A percentile compares a stretch with the other conserved stretches of the same genome.
Conservation (phyloP, 345 rosid genomes). For the Moricandia arvensis region DNA sequence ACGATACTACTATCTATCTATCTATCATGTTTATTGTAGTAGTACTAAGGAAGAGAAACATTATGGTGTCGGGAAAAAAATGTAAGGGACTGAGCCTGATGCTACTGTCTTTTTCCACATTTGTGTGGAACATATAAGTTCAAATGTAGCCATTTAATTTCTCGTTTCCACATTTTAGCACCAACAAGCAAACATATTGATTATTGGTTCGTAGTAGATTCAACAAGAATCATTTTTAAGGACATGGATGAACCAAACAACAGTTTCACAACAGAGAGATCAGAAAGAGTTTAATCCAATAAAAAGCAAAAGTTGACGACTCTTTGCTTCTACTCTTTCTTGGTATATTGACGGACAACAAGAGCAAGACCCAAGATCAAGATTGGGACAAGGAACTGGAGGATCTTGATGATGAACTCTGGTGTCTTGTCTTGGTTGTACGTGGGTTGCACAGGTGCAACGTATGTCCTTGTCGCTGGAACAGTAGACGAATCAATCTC, state of each 20-base stretch:
- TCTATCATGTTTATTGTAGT: constrained; percentile 20
- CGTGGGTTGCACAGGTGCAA: constrained; percentile 50
- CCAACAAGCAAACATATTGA: constrained; percentile 14
- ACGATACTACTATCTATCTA: constrained; percentile 20
- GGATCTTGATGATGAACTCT: constrained; percentile 65
- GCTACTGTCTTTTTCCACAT: constrained; percentile 17
- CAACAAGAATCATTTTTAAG: constrained; percentile 19
- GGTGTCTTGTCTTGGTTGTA: constrained; percentile 63
- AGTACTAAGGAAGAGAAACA: constrained; percentile 12
- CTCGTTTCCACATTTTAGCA: neutral
- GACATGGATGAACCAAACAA: constrained; percentile 17
- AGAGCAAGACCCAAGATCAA: constrained; percentile 80
- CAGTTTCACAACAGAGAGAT: constrained; percentile 6
- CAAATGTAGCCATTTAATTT: neutral
- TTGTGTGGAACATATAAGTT: constrained; percentile 1
- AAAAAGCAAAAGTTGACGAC: neutral
- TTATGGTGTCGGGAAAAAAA: neutral
- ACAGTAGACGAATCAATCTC: constrained; percentile 62
- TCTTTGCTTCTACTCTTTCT: constrained; percentile 60
- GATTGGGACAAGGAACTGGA: constrained; percentile 87
- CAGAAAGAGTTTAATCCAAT: neutral
- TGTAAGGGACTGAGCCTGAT: constrained; percentile 22
- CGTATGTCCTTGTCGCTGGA: constrained; percentile 52
- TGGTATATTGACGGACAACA: constrained; percentile 69
- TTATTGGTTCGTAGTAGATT: neutral